Evolutionary conservation across 345 rosid genomes (phyloP), one percentile per base, ranked within the genome.

Genomic region (Dipteronia dyeriana): DNA sequence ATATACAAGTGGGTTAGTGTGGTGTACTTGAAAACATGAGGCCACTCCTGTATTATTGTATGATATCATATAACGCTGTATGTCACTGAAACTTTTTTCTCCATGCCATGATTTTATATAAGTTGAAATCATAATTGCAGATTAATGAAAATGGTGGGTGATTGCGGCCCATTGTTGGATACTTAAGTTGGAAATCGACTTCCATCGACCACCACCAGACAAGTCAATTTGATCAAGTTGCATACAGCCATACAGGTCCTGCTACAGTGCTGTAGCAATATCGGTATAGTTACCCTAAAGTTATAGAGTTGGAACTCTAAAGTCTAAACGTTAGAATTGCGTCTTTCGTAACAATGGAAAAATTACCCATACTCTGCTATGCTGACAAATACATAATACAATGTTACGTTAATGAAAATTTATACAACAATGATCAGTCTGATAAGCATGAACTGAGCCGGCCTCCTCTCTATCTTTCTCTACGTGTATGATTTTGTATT

Each of bases 341-440:
- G 14, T 49, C 16, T 5, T 14, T 16, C 7, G 57, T 14, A 53
- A 53, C 57, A 53, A 53, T 16, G n/a, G 12, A 14, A 49, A 51
- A 12, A 51, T 51, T 14, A 51, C 56, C 3, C n/a, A 4, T 1
- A 14, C 19, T 13, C 19, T 4, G 16, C 12, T 1, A 20, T 20
- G 11, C 9, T 4, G 62, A 20, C 16, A 57, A n/a, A 57, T 57
- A 57, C 20, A 57, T 20, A 31, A 31, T 31, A 31, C 34, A 31
- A 31, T 31, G 34, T 2, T 2, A 34, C 4, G 38, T 34, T 31
- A 4, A 31, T 31, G 38, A 31, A 31, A 31, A 3, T 31, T 31
- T 31, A 34, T 66, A 72, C 71, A 81, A 61, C n/a, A 74, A 56
- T 73, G 81, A 8, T 54, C 56, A 16, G 22, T 57, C 19, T 10